These are phyloP conservation scores for Conringia planisiliqua DNA, from an alignment of 345 rosid species.

Conservation along the genomic window DNA sequence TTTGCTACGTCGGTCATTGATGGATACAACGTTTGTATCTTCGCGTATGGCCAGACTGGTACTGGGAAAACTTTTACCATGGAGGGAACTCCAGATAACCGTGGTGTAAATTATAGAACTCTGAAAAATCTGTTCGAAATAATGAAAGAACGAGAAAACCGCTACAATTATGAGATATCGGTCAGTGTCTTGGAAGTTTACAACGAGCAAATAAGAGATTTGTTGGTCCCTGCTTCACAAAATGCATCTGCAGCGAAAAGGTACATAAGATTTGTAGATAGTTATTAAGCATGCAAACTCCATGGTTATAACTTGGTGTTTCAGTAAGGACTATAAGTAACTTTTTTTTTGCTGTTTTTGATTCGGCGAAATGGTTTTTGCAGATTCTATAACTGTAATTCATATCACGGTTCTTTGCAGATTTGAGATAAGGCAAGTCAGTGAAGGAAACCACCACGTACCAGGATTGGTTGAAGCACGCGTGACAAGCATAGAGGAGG, in stretches of 20 bases:
- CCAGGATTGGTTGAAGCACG: slow-evolving; percentile 89
- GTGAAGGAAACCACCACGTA: slow-evolving; percentile 82
- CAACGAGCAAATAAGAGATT: slow-evolving; percentile 92
- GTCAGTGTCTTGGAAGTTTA: slow-evolving; percentile 97
- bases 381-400: background rate
- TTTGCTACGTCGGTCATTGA: slow-evolving; percentile 88
- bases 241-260: slow-evolving; percentile 61
- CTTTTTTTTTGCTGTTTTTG: background rate
- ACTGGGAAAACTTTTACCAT: slow-evolving; percentile 91
- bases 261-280: slow-evolving; percentile 25
- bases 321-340: background rate
- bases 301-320: slow-evolving; percentile 1
- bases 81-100: slow-evolving; percentile 84
- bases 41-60: slow-evolving; percentile 97
- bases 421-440: slow-evolving; percentile 74
- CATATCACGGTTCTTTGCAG: slow-evolving; percentile 35
- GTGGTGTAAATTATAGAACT: slow-evolving; percentile 93
- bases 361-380: background rate
- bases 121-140: slow-evolving; percentile 73
- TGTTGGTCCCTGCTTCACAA: slow-evolving; percentile 58
- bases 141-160: slow-evolving; percentile 59
- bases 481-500: slow-evolving; percentile 74
- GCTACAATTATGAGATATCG: slow-evolving; percentile 63
- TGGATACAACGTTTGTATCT: slow-evolving; percentile 94
- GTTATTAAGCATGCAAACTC: background rate